Percentiles rank a stretch among this genome's conserved stretches.
Conservation (phyloP, 1,284 basidiomycete species). For the Leucoagaricus sp. region DNA sequence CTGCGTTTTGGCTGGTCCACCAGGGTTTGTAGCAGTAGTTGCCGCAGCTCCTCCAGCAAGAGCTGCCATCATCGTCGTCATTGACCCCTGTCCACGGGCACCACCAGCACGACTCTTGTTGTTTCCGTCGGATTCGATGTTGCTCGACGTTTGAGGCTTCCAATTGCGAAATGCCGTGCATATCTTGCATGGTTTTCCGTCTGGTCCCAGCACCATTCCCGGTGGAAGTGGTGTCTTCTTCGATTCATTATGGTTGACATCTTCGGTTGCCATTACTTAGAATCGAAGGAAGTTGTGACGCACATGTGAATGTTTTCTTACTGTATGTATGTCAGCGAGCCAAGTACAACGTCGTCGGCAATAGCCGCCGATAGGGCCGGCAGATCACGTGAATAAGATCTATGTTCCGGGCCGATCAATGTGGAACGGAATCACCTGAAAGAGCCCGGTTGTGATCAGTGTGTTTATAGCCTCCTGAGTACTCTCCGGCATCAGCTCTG, state of each 20-base stretch:
- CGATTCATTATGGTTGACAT: slow-evolving; percentile 11
- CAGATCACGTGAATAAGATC: slow-evolving; percentile 1
- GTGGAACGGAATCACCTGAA: slow-evolving; percentile 11
- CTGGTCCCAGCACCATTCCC: slow-evolving; percentile 85
- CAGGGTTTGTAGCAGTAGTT: slow-evolving; percentile 21
- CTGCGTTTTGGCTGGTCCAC: neutral
- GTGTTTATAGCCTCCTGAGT: neutral
- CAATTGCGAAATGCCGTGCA: slow-evolving; percentile 83
- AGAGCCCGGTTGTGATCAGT: neutral
- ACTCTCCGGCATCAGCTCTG: neutral
- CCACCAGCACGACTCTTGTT: slow-evolving; percentile 20
- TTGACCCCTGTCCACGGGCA: slow-evolving; percentile 20
- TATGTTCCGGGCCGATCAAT: neutral
- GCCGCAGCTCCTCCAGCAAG: slow-evolving; percentile 33
- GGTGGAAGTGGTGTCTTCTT: slow-evolving; percentile 48
- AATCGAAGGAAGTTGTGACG: too few relatives aligned
- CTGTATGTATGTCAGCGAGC: too few relatives aligned
- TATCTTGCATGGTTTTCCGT: slow-evolving; percentile 93
- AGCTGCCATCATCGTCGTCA: slow-evolving; percentile 31
- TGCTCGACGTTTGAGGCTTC: slow-evolving; percentile 47
- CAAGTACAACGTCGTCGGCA: too few relatives aligned
- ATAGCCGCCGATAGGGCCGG: neutral
- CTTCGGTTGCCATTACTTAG: slow-evolving; percentile 18
- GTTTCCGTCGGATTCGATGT: slow-evolving; percentile 24
- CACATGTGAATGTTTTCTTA: neutral